Conservation (phyloP, 345 rosid genomes). For the Dipteronia dyeriana region DNA sequence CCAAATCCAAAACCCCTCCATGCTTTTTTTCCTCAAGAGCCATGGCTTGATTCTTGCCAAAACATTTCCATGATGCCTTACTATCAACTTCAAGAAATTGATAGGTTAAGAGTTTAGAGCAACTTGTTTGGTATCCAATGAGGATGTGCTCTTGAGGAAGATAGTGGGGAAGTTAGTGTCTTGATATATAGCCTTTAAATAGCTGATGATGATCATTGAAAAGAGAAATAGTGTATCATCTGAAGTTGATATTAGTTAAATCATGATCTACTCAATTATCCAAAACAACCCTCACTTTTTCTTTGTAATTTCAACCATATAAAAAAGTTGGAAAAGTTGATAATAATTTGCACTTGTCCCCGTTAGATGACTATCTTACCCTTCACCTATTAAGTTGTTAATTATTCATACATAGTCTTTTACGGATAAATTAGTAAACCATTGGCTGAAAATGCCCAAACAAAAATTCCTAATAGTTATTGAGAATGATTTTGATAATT, state of each 20-base stretch:
- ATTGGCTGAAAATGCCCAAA: not conserved
- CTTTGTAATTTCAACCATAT: conserved; percentile 16
- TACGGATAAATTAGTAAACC: not conserved
- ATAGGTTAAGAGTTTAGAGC: conserved; percentile 19
- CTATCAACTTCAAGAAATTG: conserved; percentile 38
- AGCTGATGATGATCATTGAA: conserved; percentile 31
- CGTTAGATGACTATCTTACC: conserved; percentile 29
- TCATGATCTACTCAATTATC: conserved; percentile 21
- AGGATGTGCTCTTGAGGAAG: conserved; percentile 30
- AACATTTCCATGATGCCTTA: conserved; percentile 33
- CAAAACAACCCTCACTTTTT: conserved; percentile 13
- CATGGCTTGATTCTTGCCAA: conserved; percentile 38
- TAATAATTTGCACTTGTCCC: conserved; percentile 21
- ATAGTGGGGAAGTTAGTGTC: conserved; percentile 35
- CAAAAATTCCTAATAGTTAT: not conserved
- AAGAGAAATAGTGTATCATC: conserved; percentile 8
- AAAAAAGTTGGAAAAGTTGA: conserved; percentile 26
- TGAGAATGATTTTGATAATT: not conserved
- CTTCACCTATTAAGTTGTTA: conserved; percentile 3
- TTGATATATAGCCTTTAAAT: conserved; percentile 36
- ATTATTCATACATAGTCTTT: not conserved
- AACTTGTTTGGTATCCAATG: conserved; percentile 20
- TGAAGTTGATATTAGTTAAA: not conserved
- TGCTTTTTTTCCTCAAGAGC: conserved; percentile 31
- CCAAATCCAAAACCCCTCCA: conserved; percentile 22